These are phyloP conservation scores for Penicillium sp. DNA, from an alignment of 2,329 filamentous ascomycete genomes.

Conservation along the genomic window DNA sequence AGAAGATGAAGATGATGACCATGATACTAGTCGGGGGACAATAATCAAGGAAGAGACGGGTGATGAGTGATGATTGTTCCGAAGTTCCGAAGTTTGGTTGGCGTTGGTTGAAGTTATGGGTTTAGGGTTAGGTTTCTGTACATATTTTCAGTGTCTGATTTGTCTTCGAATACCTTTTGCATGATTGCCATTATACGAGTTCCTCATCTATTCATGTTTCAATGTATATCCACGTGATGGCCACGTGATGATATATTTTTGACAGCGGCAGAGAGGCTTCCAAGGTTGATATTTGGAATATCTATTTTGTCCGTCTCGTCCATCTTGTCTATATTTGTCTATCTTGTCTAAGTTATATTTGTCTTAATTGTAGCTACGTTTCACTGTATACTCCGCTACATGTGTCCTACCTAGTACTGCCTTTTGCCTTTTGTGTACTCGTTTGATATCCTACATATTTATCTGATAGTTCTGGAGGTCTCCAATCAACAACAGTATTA, in stretches of 20 bases:
- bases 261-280: neutral
- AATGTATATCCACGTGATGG: slow-evolving; percentile 3
- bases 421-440: neutral
- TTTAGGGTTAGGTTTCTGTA: slow-evolving; percentile 15
- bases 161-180: slow-evolving; percentile 1
- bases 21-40: slow-evolving; percentile 33
- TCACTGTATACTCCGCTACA: slow-evolving; percentile 1
- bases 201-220: neutral
- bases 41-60: slow-evolving; percentile 34
- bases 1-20: slow-evolving; percentile 40
- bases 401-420: neutral
- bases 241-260: slow-evolving; percentile 7
- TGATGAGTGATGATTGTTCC: slow-evolving; percentile 30
- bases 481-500: neutral
- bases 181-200: neutral
- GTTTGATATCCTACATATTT: neutral
- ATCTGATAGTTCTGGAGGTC: neutral
- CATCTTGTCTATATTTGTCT: neutral
- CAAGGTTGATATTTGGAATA: neutral
- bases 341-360: neutral
- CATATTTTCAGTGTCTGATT: slow-evolving; percentile 11
- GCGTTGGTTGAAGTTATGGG: slow-evolving; percentile 13
- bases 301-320: neutral
- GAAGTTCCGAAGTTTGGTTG: slow-evolving; percentile 8
- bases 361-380: neutral